A percentile compares a stretch with the other conserved stretches of the same genome.
Evolutionary conservation across 441 rosid species (phyloP).

Genomic region (Mallotus japonicus): DNA sequence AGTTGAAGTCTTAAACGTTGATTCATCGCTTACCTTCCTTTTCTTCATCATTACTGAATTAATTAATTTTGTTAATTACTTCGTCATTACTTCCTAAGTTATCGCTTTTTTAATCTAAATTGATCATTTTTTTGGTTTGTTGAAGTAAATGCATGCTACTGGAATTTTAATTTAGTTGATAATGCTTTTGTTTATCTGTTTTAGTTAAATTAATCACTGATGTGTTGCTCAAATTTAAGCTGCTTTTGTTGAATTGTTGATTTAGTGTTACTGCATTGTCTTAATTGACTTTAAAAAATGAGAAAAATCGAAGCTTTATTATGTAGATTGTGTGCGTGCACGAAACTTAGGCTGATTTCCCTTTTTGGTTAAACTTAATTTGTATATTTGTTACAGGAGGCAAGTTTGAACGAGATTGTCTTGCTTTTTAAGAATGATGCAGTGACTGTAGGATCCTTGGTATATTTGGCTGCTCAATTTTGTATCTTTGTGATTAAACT

Average conservation of each 20-base stretch:
- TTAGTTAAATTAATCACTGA: neutral
- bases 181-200: neutral
- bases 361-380: conserved; percentile 3
- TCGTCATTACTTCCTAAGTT: neutral
- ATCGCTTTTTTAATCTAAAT: neutral
- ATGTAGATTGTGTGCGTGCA: neutral
- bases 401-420: conserved; percentile 56
- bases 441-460: conserved; percentile 56
- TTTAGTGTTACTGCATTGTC: neutral
- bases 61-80: neutral
- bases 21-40: conserved; percentile 27
- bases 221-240: neutral
- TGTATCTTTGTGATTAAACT: neutral
- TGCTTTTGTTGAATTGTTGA: conserved; percentile 5
- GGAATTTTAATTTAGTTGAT: neutral
- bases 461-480: conserved; percentile 24
- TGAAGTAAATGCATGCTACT: neutral
- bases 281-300: neutral
- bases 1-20: conserved; percentile 24
- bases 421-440: conserved; percentile 54
- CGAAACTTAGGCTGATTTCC: too few relatives aligned
- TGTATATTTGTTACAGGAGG: conserved; percentile 43
- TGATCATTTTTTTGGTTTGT: neutral
- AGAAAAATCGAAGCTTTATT: neutral
- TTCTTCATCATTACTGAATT: neutral